Base-by-base conservation (phyloP, 225 moss, liverwort and hornwort species). In the Bryum argenteum region DNA sequence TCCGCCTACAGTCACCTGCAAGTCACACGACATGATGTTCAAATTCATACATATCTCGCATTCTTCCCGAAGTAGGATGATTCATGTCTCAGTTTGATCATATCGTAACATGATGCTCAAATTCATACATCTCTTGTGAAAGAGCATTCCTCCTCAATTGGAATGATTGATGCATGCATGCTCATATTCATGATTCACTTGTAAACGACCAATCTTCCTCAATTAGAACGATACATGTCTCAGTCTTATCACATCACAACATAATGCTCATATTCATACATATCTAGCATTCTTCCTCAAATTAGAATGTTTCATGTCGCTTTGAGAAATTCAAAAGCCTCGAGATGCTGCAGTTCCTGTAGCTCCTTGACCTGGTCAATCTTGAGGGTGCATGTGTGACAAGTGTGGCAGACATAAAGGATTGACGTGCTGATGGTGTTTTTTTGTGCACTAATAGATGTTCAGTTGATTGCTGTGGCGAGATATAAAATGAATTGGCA, bases 1-100 rank as follows among this genome's bases (percentile, higher is more conserved):
- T 37, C 82, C 80, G 11, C 73, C 80, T 38, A 86, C 62, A 52
- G 77, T 80, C 28, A 86, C 62, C 82, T 86, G 80, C 40, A 26
- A 8, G 38, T 1, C 11, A 22, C 58, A 45, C 50, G n/a, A 64
- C 7, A 16, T 0, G 16, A 44, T 14, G 14, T 33, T 21, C 39
- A 56, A 9, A 21, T 81, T 26, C 70, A 64, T 24, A 54, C 14
- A 37, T 14, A 8, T 33, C 33, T 33, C 33, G 5, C 33, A 33
- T 33, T 33, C 48, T 21, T 63, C 43, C n/a, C 18, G 5, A 33
- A 2, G 5, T 33, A 33, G 33, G 7, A 33, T 33, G 2, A 2
- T 33, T 2, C 33, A 33, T 2, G 33, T 33, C 33, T 33, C 33
- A 33, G 33, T 33, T 6, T 33, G 0, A 33, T 33, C 40, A 39